phyloP scores from a whole-genome alignment of 106 monocot genomes.

The Dendrobium nobile region DNA sequence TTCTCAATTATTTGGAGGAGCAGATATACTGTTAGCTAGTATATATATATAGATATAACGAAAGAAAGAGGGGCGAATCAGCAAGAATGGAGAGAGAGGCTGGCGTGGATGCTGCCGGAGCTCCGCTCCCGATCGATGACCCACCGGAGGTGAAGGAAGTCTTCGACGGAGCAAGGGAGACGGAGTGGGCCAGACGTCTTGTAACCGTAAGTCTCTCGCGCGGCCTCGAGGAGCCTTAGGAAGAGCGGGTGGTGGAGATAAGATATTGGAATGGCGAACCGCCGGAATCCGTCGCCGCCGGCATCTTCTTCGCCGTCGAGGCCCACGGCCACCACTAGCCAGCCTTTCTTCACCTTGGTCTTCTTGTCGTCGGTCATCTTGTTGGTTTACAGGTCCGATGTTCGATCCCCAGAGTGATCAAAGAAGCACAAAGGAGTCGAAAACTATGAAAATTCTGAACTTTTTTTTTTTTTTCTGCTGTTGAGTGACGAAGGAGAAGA shows the following conservation, averaged over 20 bases:
- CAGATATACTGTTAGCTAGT: no score
- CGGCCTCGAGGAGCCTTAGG: conserved; percentile 33
- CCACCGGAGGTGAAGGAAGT: conserved; percentile 56
- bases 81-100: background rate
- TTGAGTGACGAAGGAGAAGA: background rate
- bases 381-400: background rate
- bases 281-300: conserved; percentile 11
- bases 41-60: no score
- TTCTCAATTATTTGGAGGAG: no score
- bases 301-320: conserved; percentile 12
- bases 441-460: no score
- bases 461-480: no score
- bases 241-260: conserved; percentile 57
- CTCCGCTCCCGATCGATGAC: conserved; percentile 28
- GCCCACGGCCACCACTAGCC: conserved; percentile 30
- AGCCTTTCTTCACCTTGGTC: conserved; percentile 47
- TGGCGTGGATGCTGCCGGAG: background rate
- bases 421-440: no score
- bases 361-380: conserved; percentile 9
- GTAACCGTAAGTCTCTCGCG: conserved; percentile 52
- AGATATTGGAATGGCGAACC: conserved; percentile 58
- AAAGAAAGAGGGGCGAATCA: background rate
- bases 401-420: no score
- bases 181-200: conserved; percentile 42
- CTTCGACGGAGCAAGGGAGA: conserved; percentile 61